Evolutionary conservation across 73 alveolate species (phyloP).

Genomic region (Symbiodinium natans): DNA sequence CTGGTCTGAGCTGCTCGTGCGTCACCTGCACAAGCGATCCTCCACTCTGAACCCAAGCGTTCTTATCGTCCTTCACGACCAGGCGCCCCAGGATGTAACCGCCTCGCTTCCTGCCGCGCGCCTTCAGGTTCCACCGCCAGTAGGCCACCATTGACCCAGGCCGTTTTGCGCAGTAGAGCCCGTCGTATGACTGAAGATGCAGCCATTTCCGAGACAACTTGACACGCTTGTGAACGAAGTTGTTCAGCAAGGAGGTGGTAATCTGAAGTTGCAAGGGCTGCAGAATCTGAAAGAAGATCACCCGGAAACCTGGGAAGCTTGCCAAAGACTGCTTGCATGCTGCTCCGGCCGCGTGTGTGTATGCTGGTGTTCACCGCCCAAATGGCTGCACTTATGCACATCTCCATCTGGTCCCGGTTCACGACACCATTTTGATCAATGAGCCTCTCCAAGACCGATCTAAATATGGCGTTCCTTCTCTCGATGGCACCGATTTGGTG

Average conservation of each 20-base stretch:
- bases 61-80: neutral
- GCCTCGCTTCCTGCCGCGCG: conserved; percentile 27
- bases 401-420: neutral
- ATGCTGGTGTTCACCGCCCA: neutral
- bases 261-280: neutral
- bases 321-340: too few relatives aligned
- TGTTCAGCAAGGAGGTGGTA: neutral
- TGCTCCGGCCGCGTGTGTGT: neutral
- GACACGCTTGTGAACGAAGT: neutral
- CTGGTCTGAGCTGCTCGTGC: conserved; percentile 47
- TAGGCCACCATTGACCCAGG: conserved; percentile 1
- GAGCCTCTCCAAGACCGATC: neutral
- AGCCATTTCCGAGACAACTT: neutral
- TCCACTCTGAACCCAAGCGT: conserved; percentile 43
- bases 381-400: neutral
- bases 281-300: too few relatives aligned
- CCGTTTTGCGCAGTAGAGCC: conserved; percentile 31
- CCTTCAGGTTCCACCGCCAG: conserved; percentile 31
- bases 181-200: neutral
- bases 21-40: neutral
- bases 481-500: conserved; percentile 29
- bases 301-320: too few relatives aligned
- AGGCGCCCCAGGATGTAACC: conserved; percentile 36
- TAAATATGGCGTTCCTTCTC: neutral
- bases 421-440: neutral